A percentile compares a stretch with the other conserved stretches of the same genome.
These are phyloP conservation scores for Nevesoporus exiguus DNA, from an alignment of 768 basidiomycete genomes.

Conservation along the genomic window DNA sequence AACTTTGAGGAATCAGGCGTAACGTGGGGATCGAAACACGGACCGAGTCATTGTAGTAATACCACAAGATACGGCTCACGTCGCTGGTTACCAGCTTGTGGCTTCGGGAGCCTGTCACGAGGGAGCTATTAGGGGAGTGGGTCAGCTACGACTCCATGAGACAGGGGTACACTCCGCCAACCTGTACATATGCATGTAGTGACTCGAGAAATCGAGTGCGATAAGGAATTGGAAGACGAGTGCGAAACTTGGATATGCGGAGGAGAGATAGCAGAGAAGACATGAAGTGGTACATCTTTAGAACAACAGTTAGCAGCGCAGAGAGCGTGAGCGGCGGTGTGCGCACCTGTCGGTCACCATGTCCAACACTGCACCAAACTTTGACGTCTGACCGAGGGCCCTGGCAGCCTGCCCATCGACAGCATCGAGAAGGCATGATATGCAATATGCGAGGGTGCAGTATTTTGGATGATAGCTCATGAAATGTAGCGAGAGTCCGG, in stretches of 20 bases:
- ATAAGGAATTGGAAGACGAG: constrained; percentile 93
- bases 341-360: constrained; percentile 97
- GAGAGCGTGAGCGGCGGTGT: too few species aligned
- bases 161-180: constrained; percentile 26
- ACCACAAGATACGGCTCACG: constrained; percentile 86
- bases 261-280: constrained; percentile 88
- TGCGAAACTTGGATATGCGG: constrained; percentile 83
- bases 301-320: background rate
- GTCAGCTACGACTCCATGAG: constrained; percentile 4
- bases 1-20: background rate
- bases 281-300: constrained; percentile 93
- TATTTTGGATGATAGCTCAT: constrained; percentile 96
- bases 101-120: constrained; percentile 89
- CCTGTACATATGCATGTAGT: constrained; percentile 99
- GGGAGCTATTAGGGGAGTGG: constrained; percentile 54
- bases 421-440: constrained; percentile 93
- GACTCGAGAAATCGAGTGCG: constrained; percentile 94
- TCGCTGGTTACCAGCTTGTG: constrained; percentile 93
- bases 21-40: constrained; percentile 31
- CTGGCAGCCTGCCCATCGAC: constrained; percentile 93
- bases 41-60: constrained; percentile 92
- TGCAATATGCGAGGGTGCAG: constrained; percentile 82
- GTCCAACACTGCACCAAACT: constrained; percentile 96
- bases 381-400: constrained; percentile 83
- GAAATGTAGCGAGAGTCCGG: constrained; percentile 81